Evolutionary conservation across 1,139 yeast genomes (phyloP), one percentile per base, ranked within the genome.

Genomic region (Taphrina confusa): DNA sequence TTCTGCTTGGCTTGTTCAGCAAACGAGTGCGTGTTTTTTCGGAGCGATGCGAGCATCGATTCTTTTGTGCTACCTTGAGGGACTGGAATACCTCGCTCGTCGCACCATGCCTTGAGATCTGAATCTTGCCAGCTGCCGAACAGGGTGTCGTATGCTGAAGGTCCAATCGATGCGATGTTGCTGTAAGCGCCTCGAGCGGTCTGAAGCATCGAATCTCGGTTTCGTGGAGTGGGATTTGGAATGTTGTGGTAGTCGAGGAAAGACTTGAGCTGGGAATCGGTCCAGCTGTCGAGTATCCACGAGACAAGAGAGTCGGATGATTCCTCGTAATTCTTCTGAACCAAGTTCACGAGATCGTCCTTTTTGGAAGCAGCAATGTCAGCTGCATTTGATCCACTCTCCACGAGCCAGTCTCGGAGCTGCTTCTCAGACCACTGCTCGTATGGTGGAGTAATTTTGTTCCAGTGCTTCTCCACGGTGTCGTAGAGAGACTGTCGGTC

Each of bases 201-300:
- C 51, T 72, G 71, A 16, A 71, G 63, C 55, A 70, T 66, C 40
- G 72, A 67, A 54, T 71, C 70, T 55, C 65, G 54, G 42, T 62
- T 54, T 63, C 66, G 61, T 1, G 62, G 57, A n/a, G 40, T 36
- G 9, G 51, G 60, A 28, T 59, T 39, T 12, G 60, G 57, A 49
- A 78, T 67, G 39, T 72, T 69, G 64, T 76, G 71, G 39, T 70
- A 67, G 47, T 73, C 70, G 64, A 80, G 71, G 47, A 77, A 73
- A 39, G 68, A 68, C 61, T 72, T 70, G 65, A 81, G 68, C 20
- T 71, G 70, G 3, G 68, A 67, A 18, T 65, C 66, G 4, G 78
- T 67, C 85, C 85, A 82, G 18, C 82, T 74, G 46, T 75, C 76
- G 65, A 82, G 82, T 25, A 79, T 65, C 84, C 84, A 74, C 56